phyloP scores from a whole-genome alignment of 108 stramenopile genomes.

The Tribonema minus region DNA sequence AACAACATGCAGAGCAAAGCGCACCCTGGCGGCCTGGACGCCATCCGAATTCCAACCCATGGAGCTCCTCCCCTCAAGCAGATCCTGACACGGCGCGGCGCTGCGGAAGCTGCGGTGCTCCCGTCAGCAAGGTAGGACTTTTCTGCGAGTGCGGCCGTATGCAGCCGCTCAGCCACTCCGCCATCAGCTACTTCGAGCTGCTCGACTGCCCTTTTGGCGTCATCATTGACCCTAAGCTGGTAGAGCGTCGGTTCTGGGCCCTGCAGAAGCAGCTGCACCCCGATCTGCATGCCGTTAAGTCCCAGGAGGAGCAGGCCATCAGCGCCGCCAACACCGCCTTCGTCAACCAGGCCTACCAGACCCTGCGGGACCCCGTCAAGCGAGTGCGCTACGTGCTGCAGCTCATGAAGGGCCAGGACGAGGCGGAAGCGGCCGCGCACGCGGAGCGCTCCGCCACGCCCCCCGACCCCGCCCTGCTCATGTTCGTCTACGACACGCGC shows the following conservation, averaged over 20 bases:
- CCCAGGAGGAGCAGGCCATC: conserved; percentile 16
- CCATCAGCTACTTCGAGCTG: conserved; percentile 30
- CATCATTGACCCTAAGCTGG: conserved; percentile 1
- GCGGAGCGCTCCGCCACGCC: not conserved
- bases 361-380: conserved; percentile 23
- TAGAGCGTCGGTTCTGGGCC: conserved; percentile 33
- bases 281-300: conserved; percentile 20
- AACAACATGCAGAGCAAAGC: too few species aligned
- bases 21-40: too few species aligned
- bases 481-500: not conserved
- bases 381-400: conserved; percentile 40
- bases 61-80: too few species aligned
- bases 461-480: not conserved
- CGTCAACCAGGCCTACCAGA: conserved; percentile 42
- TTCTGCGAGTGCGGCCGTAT: conserved; percentile 38
- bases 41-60: too few species aligned
- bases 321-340: conserved; percentile 28
- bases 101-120: too few species aligned
- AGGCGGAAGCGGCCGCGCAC: not conserved
- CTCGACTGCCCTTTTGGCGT: conserved; percentile 1
- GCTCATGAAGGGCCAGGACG: not conserved
- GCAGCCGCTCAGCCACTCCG: conserved; percentile 10
- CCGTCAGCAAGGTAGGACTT: too few species aligned
- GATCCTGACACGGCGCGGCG: too few species aligned
- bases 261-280: conserved; percentile 48